phyloP scores from a whole-genome alignment of 176 grass and related monocot genomes.

The Secale cereale region DNA sequence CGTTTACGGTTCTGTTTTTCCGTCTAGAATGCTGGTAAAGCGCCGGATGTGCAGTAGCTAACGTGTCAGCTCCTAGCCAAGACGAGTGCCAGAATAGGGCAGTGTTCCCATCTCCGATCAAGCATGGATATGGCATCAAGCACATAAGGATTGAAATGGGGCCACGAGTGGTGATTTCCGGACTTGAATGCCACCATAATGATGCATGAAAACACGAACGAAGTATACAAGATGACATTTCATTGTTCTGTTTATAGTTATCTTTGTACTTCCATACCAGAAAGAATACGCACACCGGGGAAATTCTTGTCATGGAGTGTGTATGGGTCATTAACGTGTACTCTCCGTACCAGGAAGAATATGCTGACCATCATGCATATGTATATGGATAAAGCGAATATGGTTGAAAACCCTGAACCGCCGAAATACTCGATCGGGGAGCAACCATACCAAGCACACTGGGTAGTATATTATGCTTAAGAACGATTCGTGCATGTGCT shows the following conservation, averaged over 20 bases:
- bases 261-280: not conserved
- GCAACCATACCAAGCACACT: not conserved
- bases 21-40: no score
- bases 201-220: not conserved
- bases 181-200: not conserved
- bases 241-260: not conserved
- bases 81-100: no score
- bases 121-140: not conserved
- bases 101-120: no score
- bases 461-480: not conserved
- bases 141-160: not conserved
- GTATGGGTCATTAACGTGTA: no score
- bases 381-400: not conserved
- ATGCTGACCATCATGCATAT: not conserved
- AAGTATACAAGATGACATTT: not conserved
- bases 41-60: no score
- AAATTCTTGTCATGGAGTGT: no score
- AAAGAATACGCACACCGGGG: not conserved
- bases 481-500: not conserved
- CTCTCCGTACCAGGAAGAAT: not conserved
- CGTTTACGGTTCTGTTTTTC: no score
- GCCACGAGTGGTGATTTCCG: not conserved
- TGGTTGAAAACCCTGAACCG: no score
- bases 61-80: no score
- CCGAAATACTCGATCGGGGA: not conserved